Conservation (phyloP, 805 yeast genomes). For the Pichia sporocuriosa region DNA sequence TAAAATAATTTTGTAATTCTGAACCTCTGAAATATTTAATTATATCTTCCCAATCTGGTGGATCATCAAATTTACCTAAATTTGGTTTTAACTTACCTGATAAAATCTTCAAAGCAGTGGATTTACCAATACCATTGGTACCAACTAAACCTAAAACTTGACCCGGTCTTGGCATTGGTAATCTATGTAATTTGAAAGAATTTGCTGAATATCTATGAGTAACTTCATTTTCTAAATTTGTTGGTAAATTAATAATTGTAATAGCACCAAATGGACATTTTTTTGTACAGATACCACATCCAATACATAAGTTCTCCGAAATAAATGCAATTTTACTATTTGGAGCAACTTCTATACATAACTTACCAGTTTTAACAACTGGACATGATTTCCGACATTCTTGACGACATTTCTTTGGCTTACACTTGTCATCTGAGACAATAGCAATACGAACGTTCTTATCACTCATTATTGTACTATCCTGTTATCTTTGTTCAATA, state of each 20-base stretch:
- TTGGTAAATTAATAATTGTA: conserved; percentile 90
- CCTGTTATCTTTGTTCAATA: too few relatives aligned
- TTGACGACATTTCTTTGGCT: conserved; percentile 97
- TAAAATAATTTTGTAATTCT: conserved; percentile 92
- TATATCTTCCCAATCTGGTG: conserved; percentile 97
- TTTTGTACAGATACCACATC: conserved; percentile 99
- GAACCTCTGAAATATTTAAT: conserved; percentile 91
- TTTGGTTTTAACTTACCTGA: conserved; percentile 98
- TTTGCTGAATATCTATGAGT: conserved; percentile 98
- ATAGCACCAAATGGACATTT: conserved; percentile 98
- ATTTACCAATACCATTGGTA: conserved; percentile 98
- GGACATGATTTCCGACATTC: conserved; percentile 97
- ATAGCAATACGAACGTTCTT: conserved; percentile 83
- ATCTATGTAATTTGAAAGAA: conserved; percentile 92
- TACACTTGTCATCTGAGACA: conserved; percentile 89
- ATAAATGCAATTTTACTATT: conserved; percentile 88
- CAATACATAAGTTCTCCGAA: conserved; percentile 90
- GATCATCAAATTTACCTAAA: conserved; percentile 87
- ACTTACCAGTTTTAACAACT: conserved; percentile 94
- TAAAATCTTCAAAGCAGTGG: conserved; percentile 92
- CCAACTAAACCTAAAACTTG: conserved; percentile 98
- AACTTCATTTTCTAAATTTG: conserved; percentile 85
- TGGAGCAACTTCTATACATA: conserved; percentile 95
- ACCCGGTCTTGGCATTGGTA: conserved; percentile 98
- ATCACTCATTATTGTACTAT: conserved; percentile 28